Base-by-base conservation (phyloP, 345 rosid species). In the Eucalyptus erythrocorys region DNA sequence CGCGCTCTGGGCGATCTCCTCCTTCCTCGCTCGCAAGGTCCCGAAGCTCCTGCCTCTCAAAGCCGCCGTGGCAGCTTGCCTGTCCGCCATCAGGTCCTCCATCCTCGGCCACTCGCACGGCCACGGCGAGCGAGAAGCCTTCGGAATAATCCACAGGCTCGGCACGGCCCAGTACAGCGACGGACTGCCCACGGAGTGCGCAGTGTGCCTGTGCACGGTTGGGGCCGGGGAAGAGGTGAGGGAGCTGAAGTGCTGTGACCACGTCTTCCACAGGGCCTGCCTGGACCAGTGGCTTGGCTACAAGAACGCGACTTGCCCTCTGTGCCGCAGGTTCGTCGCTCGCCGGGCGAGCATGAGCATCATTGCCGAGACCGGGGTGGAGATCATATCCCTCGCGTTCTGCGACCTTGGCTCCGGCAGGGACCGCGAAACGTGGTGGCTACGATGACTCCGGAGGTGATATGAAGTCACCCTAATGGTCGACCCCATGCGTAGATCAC, bases 221-320 rank as follows among this genome's bases (percentile, higher is more conserved):
- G 84, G 90, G 50, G 91, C 88, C 66, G 91, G 86, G 48, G 92
- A 91, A 34, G 92, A 91, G 55, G 87, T 92, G 17, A 88, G 87
- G 48, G 89, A 91, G 76, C 50, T 91, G 84, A 87, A 87, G 80
- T 94, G 94, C n/a, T 37, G 88, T 19, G 82, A 37, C 82, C 95
- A 94, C 55, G 51, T 88, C 3, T 94, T 93, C 51, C 95, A 94
- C 21, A 84, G 87, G 24, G 86, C 57, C 68, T 93, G 95, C 87
- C 80, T 92, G 87, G 93, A 93, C 87, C 68, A 87, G 85, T 91
- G 93, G 93, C 59, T 88, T 40, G 79, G 61, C 19, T 86, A 48
- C 86, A 82, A 76, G 24, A 88, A 16, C 15, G 34, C 21, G 6
- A 92, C 90, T 10, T 94, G 94, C 85, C 94, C 94, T 2, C 92